phyloP scores from a whole-genome alignment of 2,329 filamentous ascomycete genomes.

The Metarhizium anisopliae region DNA sequence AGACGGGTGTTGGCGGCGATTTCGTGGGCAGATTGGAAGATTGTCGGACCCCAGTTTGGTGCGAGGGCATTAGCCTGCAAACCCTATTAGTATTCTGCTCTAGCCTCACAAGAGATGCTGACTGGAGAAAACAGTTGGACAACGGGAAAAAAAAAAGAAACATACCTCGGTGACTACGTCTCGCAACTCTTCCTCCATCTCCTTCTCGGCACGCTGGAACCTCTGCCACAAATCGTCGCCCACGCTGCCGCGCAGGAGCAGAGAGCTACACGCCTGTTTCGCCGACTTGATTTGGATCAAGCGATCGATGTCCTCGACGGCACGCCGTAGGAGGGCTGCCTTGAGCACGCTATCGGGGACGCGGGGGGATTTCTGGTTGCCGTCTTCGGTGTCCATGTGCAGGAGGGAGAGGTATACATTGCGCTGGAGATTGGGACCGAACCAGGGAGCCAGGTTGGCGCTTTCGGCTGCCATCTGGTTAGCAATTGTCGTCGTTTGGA shows the following conservation, averaged over 20 bases:
- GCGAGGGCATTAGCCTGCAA: constrained; percentile 78
- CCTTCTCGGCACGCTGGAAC: constrained; percentile 86
- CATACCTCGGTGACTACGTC: constrained; percentile 88
- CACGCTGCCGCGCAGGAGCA: constrained; percentile 84
- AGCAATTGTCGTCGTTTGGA: constrained; percentile 3
- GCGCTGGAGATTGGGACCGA: constrained; percentile 79
- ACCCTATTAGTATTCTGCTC: not conserved
- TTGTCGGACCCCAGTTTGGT: constrained; percentile 83
- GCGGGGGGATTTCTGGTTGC: constrained; percentile 56
- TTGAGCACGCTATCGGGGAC: constrained; percentile 79
- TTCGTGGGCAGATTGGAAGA: constrained; percentile 97
- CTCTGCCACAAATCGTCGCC: constrained; percentile 95
- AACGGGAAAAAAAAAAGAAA: not conserved
- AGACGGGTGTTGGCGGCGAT: constrained; percentile 79
- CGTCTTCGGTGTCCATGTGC: constrained; percentile 59
- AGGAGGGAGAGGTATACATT: constrained; percentile 92
- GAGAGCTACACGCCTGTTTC: constrained; percentile 75
- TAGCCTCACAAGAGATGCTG: not conserved
- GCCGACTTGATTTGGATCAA: constrained; percentile 82
- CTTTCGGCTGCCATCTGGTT: constrained; percentile 50
- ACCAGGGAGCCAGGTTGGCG: constrained; percentile 88
- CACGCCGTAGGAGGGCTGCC: constrained; percentile 79
- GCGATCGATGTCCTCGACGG: constrained; percentile 85
- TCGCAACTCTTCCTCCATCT: constrained; percentile 91
- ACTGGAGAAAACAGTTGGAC: not conserved